Percentiles rank a stretch among this genome's conserved stretches.
phyloP scores from a whole-genome alignment of 768 basidiomycete species.

The Phaeotremella fagi region DNA sequence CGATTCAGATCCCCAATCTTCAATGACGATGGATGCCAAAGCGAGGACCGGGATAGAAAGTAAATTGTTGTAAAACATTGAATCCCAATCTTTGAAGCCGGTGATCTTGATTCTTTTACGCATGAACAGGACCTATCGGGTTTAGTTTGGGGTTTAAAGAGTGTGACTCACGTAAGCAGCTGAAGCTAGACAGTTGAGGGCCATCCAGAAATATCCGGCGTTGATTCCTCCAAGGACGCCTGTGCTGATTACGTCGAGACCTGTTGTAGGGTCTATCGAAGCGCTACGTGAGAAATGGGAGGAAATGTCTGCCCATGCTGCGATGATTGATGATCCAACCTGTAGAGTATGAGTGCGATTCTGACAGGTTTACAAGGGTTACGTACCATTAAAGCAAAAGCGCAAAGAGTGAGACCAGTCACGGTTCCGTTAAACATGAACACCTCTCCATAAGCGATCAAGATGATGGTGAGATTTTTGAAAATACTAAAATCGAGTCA shows the following conservation, averaged over 20 bases:
- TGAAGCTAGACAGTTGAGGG: conserved; percentile 79
- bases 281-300: conserved; percentile 42
- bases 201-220: conserved; percentile 94
- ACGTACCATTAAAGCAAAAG: conserved; percentile 81
- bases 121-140: conserved; percentile 78
- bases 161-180: conserved; percentile 72
- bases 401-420: conserved; percentile 76
- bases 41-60: conserved; percentile 86
- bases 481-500: conserved; percentile 52
- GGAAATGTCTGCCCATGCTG: conserved; percentile 85
- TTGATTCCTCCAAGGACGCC: conserved; percentile 55
- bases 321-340: conserved; percentile 83
- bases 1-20: conserved; percentile 83
- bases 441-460: conserved; percentile 97
- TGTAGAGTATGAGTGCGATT: background rate
- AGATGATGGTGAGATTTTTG: conserved; percentile 97
- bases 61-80: conserved; percentile 98
- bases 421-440: conserved; percentile 91
- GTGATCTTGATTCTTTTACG: conserved; percentile 91
- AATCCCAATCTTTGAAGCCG: conserved; percentile 97
- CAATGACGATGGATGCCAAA: conserved; percentile 72
- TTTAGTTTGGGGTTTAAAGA: background rate
- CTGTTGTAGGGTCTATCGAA: conserved; percentile 38
- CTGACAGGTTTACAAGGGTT: background rate
- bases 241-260: conserved; percentile 28